Base-by-base conservation (phyloP, 805 yeast genomes). In the Candida ortonii region DNA sequence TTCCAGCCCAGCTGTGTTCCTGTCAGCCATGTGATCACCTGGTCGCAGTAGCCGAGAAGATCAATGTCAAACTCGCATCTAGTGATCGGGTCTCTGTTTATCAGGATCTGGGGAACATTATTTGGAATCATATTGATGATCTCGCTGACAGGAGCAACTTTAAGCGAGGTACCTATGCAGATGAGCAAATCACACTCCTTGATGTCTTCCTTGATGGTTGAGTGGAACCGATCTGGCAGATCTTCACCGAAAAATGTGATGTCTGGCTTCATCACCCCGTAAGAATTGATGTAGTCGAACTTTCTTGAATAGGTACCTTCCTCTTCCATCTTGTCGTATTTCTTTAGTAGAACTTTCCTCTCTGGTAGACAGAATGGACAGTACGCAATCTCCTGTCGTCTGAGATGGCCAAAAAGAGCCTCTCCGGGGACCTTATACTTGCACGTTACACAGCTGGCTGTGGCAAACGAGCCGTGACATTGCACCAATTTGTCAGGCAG, bases 401-500 rank as follows among this genome's bases (percentile, higher is more conserved):
- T 65, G 25, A 88, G 78, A 34, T 73, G 74, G 10, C 70, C 70
- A 50, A 68, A 84, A 3, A 88, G 67, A 16, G 68, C 68, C 32
- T 71, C 74, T 12, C 96, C 96, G 2, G 75, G 73, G 6, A 79
- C 75, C 52, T 70, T 64, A 54, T 73, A 73, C 31, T 74, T 70
- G 56, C 97, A 88, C 3, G 89, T 78, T 22, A 79, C 68, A 54
- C 97, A 88, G 3, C 88, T 76, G 7, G 96, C 96, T 0, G 76
- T 73, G 0, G 94, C 95, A 60, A 88, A 88, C 2, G 95, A 84
- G 1, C 96, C 96, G 60, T 88, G 96, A 54, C 96, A 88, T 59
- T 87, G 96, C 16, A 88, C 83, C 43, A 84, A 57, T 47, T 77
- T 79, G 6, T 80, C 85, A 2, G 69, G 59, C 6, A 65, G 56